Percentiles rank a stretch among this genome's conserved stretches.
Evolutionary conservation across 108 stramenopile genomes (phyloP).

Genomic region (Hondaea fermentalgiana): DNA sequence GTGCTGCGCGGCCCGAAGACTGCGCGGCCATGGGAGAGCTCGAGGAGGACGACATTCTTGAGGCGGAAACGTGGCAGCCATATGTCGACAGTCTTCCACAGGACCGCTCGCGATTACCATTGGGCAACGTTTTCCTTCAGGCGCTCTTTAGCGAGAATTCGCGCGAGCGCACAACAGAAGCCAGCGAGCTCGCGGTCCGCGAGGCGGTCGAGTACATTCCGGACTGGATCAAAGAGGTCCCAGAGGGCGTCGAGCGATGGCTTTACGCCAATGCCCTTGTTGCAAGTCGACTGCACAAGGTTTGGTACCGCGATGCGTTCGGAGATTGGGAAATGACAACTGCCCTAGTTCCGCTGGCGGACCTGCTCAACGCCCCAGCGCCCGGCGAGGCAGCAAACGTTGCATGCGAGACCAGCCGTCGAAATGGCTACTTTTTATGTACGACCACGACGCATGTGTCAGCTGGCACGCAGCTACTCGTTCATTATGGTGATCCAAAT

Average conservation of each 20-base stretch:
- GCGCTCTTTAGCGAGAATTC: background rate
- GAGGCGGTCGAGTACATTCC: background rate
- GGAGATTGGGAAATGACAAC: constrained; percentile 5
- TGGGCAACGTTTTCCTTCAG: background rate
- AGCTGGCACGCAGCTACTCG: background rate
- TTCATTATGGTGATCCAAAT: background rate
- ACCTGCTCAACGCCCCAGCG: background rate
- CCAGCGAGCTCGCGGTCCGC: background rate
- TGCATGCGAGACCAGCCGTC: background rate
- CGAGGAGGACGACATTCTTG: background rate
- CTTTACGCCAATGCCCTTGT: background rate
- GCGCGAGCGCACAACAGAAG: background rate
- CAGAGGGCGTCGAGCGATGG: background rate
- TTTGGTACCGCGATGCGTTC: background rate
- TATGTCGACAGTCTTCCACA: background rate
- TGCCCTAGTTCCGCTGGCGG: background rate
- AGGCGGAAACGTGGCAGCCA: background rate
- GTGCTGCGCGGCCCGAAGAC: background rate
- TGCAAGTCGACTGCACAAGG: background rate
- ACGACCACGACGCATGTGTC: background rate
- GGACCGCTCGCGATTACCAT: background rate
- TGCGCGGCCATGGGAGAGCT: background rate
- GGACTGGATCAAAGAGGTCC: constrained; percentile 10
- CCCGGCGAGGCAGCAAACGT: background rate
- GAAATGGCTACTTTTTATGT: background rate